Percentiles rank a stretch among this genome's conserved stretches.
These are phyloP conservation scores for Apophysomyces sp. DNA, from an alignment of 371 early-diverging fungal genomes.

Conservation along the genomic window DNA sequence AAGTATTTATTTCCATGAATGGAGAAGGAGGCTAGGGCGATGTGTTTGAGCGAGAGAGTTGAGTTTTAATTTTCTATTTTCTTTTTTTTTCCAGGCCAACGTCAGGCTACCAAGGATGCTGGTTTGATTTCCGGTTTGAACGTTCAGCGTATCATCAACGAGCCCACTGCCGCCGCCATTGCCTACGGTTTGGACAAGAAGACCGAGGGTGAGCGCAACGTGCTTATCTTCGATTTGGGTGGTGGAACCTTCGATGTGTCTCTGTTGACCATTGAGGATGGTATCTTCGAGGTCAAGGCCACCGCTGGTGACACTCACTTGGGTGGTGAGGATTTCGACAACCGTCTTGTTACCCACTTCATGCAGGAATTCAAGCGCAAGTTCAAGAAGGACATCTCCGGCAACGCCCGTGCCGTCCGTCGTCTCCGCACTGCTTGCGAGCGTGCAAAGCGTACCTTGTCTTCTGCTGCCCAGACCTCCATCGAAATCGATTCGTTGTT, in stretches of 20 bases:
- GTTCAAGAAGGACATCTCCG: slow-evolving; percentile 84
- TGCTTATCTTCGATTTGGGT: slow-evolving; percentile 92
- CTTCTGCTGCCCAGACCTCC: slow-evolving; percentile 86
- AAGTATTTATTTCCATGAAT: background rate
- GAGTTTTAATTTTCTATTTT: background rate
- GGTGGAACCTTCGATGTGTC: slow-evolving; percentile 97
- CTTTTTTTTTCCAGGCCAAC: slow-evolving; percentile 49
- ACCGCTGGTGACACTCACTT: slow-evolving; percentile 95
- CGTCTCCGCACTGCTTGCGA: slow-evolving; percentile 96
- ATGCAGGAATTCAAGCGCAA: slow-evolving; percentile 90
- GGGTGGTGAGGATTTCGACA: slow-evolving; percentile 98
- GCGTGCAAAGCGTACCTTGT: slow-evolving; percentile 95
- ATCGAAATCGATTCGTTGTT: slow-evolving; percentile 95
- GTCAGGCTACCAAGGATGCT: slow-evolving; percentile 85
- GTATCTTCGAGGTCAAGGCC: slow-evolving; percentile 90
- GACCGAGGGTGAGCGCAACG: slow-evolving; percentile 70
- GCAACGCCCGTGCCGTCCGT: slow-evolving; percentile 90
- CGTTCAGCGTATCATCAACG: slow-evolving; percentile 86
- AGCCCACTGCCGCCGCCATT: slow-evolving; percentile 93
- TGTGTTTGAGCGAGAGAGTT: background rate
- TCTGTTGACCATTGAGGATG: slow-evolving; percentile 82
- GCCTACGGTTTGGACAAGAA: slow-evolving; percentile 88
- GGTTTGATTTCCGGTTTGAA: slow-evolving; percentile 77
- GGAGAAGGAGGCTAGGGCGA: no score
- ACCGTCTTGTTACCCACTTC: slow-evolving; percentile 91